Conservation (phyloP, 2,329 filamentous ascomycete species). For the Alternaria sp. region DNA sequence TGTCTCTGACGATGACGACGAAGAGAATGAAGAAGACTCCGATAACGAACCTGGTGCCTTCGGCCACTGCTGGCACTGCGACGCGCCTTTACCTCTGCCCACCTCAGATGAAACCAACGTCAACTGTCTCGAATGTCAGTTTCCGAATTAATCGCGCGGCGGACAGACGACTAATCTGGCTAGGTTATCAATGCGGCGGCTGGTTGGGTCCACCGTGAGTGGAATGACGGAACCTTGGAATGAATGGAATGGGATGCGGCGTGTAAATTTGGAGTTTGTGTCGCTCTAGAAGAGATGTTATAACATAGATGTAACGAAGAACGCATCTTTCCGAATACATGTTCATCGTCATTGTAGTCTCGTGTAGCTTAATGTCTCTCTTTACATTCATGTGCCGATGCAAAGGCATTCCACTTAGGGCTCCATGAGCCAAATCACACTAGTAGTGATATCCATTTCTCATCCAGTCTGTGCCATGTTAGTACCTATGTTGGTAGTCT, state of each 20-base stretch:
- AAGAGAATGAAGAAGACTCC: not conserved
- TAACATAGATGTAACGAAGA: too few species aligned
- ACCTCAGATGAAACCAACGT: not conserved
- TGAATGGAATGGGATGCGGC: not conserved
- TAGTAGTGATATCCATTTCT: not conserved
- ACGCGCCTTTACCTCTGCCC: not conserved
- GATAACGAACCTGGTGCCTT: not conserved
- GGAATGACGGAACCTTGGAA: not conserved
- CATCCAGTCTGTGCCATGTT: not conserved
- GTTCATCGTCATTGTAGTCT: too few species aligned
- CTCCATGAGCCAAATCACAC: not conserved
- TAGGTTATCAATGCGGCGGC: not conserved
- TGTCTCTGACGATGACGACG: not conserved
- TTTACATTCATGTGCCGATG: not conserved
- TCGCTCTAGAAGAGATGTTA: not conserved
- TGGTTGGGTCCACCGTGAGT: not conserved
- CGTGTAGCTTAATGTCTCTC: not conserved
- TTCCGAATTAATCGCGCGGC: slow-evolving; percentile 2
- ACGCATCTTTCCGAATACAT: too few species aligned
- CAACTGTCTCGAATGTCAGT: slow-evolving; percentile 4
- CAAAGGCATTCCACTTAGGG: not conserved
- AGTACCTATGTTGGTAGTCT: not conserved
- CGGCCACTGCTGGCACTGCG: slow-evolving; percentile 13
- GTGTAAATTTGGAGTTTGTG: not conserved
- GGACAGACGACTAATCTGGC: not conserved